Evolutionary conservation across 257 asterid species (phyloP), one percentile per base, ranked within the genome.

Genomic region (Przewalskia tangutica): DNA sequence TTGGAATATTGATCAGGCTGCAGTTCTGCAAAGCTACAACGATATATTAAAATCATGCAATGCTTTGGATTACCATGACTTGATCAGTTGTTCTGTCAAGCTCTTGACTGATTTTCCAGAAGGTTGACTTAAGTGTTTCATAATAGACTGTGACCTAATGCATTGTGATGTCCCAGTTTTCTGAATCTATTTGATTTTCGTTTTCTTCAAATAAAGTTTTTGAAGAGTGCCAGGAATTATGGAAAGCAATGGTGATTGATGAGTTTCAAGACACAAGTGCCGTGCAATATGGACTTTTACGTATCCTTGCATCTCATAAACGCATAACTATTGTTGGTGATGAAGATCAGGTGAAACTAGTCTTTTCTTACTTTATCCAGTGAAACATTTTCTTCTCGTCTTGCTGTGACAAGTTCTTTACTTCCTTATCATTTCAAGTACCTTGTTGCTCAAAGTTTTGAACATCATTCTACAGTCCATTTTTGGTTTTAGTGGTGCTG

Each of bases 211-310:
- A 70, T 87, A 84, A 85, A 95, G 99, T 90, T 50, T 87, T 89
- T 53, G 86, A 83, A 83, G 94, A 90, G 84, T 90, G 95, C 81
- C 97, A 90, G 87, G 97, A 92, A 84, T 85, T 92, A 59, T 91
- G 97, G 97, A 94, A 90, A 86, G 97, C 95, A 81, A 89, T 95
- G 51, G 93, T 95, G 83, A 89, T 95, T 65, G 98, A 94, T 91
- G 98, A 95, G 90, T 94, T 95, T 89, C 99, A 95, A 88, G 99
- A 95, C 90, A 95, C 98, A 84, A 94, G 99, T 92, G 85, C 90
- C 83, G 92, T 92, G 97, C 99, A 95, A 66, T 94, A 95, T 86
- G 89, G 85, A 81, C 86, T 95, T 76, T 82, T 95, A 84, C 86
- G 76, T 53, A 85, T 84, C 81, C 97, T 95, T 89, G 97, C 98